These are phyloP conservation scores for Synchytrium microbalum DNA, from an alignment of 371 early-diverging fungal genomes.

Conservation along the genomic window DNA sequence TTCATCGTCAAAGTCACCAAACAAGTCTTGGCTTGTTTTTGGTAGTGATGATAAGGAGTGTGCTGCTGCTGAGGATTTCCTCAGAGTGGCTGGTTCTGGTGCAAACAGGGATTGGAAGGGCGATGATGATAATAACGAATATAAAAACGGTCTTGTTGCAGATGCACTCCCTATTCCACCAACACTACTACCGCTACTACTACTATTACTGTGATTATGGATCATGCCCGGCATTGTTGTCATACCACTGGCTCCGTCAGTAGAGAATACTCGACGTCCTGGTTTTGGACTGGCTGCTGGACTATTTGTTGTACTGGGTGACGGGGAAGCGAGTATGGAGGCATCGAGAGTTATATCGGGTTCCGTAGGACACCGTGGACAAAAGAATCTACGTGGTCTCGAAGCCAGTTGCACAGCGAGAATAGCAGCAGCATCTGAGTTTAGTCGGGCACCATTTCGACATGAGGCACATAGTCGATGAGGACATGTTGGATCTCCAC, in stretches of 20 bases:
- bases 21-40: background rate
- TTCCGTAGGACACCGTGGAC: slow-evolving; percentile 39
- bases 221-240: no score
- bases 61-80: background rate
- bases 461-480: slow-evolving; percentile 48
- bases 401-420: slow-evolving; percentile 53
- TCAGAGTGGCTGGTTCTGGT: background rate
- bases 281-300: background rate
- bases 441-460: slow-evolving; percentile 30
- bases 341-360: slow-evolving; percentile 25
- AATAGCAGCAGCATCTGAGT: slow-evolving; percentile 51
- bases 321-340: slow-evolving; percentile 15
- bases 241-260: no score
- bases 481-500: slow-evolving; percentile 37
- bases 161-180: no score
- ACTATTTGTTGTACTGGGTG: background rate
- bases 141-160: slow-evolving; percentile 36
- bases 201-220: no score
- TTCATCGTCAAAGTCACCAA: background rate
- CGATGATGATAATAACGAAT: slow-evolving; percentile 41
- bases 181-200: no score
- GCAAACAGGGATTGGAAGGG: slow-evolving; percentile 38
- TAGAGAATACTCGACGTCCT: no score
- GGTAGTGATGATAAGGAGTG: background rate
- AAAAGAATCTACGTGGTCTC: slow-evolving; percentile 41